Conservation (phyloP, 352 stramenopile genomes). For the Globisporangium uncinulatum region DNA sequence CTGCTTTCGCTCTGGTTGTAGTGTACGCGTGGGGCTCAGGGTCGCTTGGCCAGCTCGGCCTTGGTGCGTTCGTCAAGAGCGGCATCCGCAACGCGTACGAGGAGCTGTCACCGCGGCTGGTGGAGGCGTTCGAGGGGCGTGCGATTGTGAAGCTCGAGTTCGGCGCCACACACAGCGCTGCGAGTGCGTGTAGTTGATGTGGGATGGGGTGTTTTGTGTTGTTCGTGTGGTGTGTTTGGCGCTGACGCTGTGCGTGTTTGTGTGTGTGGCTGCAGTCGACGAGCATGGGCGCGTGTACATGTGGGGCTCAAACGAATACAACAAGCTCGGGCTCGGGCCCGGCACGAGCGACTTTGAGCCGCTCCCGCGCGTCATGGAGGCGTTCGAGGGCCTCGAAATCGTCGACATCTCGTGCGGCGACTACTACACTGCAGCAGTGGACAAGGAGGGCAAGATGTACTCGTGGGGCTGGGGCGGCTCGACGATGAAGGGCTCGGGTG, state of each 20-base stretch:
- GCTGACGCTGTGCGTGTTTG: no score
- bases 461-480: slow-evolving; percentile 89
- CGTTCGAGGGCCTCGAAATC: slow-evolving; percentile 64
- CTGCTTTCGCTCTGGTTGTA: slow-evolving; percentile 8
- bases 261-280: slow-evolving; percentile 36
- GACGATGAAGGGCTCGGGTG: slow-evolving; percentile 74
- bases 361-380: slow-evolving; percentile 56
- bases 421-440: slow-evolving; percentile 83
- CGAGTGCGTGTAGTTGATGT: slow-evolving; percentile 36
- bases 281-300: slow-evolving; percentile 60
- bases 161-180: slow-evolving; percentile 71
- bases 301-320: slow-evolving; percentile 90
- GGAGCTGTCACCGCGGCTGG: slow-evolving; percentile 64
- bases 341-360: slow-evolving; percentile 42
- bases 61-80: slow-evolving; percentile 71
- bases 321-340: slow-evolving; percentile 62
- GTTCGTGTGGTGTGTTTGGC: slow-evolving; percentile 1
- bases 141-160: slow-evolving; percentile 67
- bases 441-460: slow-evolving; percentile 84
- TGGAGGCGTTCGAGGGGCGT: slow-evolving; percentile 66
- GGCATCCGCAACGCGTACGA: slow-evolving; percentile 85
- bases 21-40: slow-evolving; percentile 85
- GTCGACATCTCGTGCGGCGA: slow-evolving; percentile 83
- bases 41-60: slow-evolving; percentile 78
- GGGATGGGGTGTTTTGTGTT: no score